Base-by-base conservation (phyloP, 2,329 filamentous ascomycete species). In the Aspergillus sp. region DNA sequence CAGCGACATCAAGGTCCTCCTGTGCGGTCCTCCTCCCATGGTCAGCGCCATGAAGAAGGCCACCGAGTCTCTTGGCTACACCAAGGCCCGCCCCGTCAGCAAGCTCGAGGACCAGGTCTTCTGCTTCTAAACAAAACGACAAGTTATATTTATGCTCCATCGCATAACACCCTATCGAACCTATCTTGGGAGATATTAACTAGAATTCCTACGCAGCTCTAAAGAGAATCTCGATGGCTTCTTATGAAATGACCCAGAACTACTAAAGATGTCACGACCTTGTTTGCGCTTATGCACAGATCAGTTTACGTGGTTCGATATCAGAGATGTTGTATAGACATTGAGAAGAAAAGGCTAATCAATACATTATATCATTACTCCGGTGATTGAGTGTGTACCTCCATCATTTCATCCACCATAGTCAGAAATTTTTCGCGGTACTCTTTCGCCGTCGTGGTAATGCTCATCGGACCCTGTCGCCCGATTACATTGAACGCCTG, bases 101-200 rank as follows among this genome's bases (percentile, higher is more conserved):
- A 98, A 98, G 87, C 88, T 98, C 57, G 91, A 94, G 76, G 95
- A 99, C 79, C 95, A 98, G 80, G 92, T 99, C 69, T 99, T 99
- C 83, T 93, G 92, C 75, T 99, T 99, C 81, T 93, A 91, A 80
- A 59, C 49, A 43, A 48, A 25, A 30, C 6, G 30, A 19, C 19
- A 23, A 57, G 54, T 4, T 48, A 51, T 43, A 54, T 56, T 6
- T 48, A 51, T 50, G 31, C 54, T n/a, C 22, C 38, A 23, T 25
- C 47, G 54, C 47, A 50, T 50, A 28, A 8, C 43, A 47, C 4
- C 7, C 13, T 22, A 22, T 22, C 43, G 7, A 19, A 45, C 17
- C 17, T 43, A 3, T 50, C 28, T 57, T n/a, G 31, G 25, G 25
- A 23, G 11, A 41, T 49, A 43, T 57, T 17, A 23, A 46, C n/a